phyloP scores from a whole-genome alignment of 1,284 basidiomycete species.

The Boletus semigastroideus region DNA sequence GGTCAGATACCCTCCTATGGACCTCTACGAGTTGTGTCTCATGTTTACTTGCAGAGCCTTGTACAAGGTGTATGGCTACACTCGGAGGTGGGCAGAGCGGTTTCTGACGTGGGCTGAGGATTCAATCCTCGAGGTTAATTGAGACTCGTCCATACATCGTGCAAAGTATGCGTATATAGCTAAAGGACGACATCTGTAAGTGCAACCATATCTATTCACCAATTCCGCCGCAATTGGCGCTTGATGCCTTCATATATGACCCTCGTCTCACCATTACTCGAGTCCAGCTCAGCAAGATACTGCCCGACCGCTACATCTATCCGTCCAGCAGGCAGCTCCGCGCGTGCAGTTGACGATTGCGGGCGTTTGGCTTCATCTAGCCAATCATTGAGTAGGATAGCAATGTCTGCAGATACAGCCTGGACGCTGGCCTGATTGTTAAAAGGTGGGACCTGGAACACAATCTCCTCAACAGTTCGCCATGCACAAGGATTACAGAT shows the following conservation, averaged over 20 bases:
- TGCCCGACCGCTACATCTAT: constrained; percentile 69
- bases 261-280: constrained; percentile 57
- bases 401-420: constrained; percentile 75
- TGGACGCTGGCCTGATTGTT: constrained; percentile 76
- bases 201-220: constrained; percentile 38
- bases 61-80: constrained; percentile 65
- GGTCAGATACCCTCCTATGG: constrained; percentile 38
- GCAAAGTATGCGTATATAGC: constrained; percentile 20
- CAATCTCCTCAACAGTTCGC: constrained; percentile 2
- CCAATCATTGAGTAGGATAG: constrained; percentile 74
- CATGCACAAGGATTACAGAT: not conserved
- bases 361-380: constrained; percentile 69
- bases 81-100: constrained; percentile 56
- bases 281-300: constrained; percentile 67
- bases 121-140: constrained; percentile 73
- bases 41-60: constrained; percentile 52
- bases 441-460: constrained; percentile 73
- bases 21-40: constrained; percentile 4
- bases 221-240: constrained; percentile 64
- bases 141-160: constrained; percentile 15
- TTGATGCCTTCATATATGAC: constrained; percentile 65
- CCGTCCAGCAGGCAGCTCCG: constrained; percentile 71
- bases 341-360: constrained; percentile 52
- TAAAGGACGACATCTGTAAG: constrained; percentile 1
- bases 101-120: constrained; percentile 72